These are phyloP conservation scores for Mucor saturninus DNA, from an alignment of 371 early-diverging fungal species.

Conservation along the genomic window DNA sequence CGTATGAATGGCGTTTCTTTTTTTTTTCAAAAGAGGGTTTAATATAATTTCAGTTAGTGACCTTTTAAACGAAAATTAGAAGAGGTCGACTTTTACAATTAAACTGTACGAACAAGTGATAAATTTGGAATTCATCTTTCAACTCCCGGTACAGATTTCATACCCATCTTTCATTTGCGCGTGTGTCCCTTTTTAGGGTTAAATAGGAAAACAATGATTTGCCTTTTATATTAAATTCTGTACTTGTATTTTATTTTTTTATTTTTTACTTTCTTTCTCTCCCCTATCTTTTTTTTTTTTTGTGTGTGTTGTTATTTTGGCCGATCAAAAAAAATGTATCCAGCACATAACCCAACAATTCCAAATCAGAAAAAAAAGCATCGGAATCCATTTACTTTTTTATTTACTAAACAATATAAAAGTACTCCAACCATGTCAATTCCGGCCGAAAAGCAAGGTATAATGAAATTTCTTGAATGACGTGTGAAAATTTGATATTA, in stretches of 20 bases:
- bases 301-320: neutral
- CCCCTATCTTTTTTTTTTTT: neutral
- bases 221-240: constrained; percentile 15
- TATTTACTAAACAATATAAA: constrained; percentile 26
- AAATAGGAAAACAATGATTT: constrained; percentile 22
- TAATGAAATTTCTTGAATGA: neutral
- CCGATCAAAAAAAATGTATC: constrained; percentile 1
- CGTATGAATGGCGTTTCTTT: too few relatives aligned
- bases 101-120: too few relatives aligned
- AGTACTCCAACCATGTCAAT: constrained; percentile 6
- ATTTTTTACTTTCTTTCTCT: neutral
- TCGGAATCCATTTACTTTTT: constrained; percentile 24
- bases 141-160: too few relatives aligned
- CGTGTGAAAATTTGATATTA: neutral
- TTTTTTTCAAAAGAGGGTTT: too few relatives aligned
- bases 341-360: constrained; percentile 1
- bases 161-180: too few relatives aligned
- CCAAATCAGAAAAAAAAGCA: constrained; percentile 26
- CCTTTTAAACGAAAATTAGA: too few relatives aligned
- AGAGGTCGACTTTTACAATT: too few relatives aligned
- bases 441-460: neutral
- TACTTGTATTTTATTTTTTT: neutral
- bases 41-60: too few relatives aligned
- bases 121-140: too few relatives aligned
- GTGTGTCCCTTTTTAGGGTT: constrained; percentile 7